Percentiles rank a stretch among this genome's conserved stretches.
Evolutionary conservation across 306 rosid species (phyloP).

Genomic region (Ormosia emarginata): DNA sequence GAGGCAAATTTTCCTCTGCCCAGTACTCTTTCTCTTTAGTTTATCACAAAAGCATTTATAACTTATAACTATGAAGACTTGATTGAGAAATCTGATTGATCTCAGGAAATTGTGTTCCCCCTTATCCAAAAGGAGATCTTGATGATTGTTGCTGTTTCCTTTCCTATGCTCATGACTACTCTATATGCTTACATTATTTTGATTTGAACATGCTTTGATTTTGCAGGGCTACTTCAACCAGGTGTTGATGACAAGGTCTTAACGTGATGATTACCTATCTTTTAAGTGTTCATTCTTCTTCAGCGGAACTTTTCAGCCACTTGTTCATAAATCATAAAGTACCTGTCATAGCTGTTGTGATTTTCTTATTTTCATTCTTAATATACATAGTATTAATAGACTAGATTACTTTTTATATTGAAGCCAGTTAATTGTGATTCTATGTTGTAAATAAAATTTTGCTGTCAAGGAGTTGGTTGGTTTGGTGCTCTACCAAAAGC

Average conservation of each 20-base stretch:
- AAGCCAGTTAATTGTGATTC: conserved; percentile 8
- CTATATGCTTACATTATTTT: background rate
- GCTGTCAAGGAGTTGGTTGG: background rate
- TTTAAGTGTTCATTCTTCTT: background rate
- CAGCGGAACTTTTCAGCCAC: background rate
- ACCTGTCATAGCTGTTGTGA: background rate
- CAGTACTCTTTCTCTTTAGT: background rate
- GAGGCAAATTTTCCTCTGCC: background rate
- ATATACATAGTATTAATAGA: background rate
- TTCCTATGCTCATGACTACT: background rate
- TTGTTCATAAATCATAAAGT: conserved; percentile 27
- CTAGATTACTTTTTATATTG: background rate
- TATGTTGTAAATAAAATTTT: conserved; percentile 26
- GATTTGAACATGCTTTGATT: conserved; percentile 2
- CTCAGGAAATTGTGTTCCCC: background rate
- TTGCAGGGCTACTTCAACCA: conserved; percentile 55
- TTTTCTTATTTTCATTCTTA: background rate
- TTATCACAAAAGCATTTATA: background rate
- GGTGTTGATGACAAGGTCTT: conserved; percentile 37
- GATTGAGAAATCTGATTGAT: background rate
- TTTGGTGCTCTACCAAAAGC: background rate
- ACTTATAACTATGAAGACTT: background rate
- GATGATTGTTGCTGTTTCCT: background rate
- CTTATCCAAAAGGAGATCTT: background rate
- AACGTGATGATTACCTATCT: background rate